Base-by-base conservation (phyloP, 306 rosid genomes). In the Prunus padus region DNA sequence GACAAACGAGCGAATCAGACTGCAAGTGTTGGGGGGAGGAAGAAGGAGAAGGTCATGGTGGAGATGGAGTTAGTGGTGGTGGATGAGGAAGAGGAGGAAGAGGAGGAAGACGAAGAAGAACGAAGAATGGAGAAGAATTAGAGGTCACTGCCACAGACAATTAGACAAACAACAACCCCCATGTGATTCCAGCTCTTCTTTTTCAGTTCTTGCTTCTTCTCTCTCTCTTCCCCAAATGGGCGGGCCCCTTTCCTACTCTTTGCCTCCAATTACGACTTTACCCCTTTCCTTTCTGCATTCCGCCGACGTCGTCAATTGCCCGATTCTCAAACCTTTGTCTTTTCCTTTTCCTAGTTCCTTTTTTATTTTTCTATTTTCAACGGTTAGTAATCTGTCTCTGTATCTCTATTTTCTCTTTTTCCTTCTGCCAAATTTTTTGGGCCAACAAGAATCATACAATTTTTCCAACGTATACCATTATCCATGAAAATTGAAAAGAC, bases 101-200 rank as follows among this genome's bases (percentile, higher is more conserved):
- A 60, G 44, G 79, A 71, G 12, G 72, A 22, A 15, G 67, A 55
- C 54, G 49, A 65, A 50, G 56, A 45, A 65, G 13, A 47, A 44
- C 4, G 22, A 3, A 9, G 30, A 33, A 55, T 26, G 45, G 46
- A 76, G 76, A 73, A 82, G 70, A 76, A 60, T 73, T 77, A 80
- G 83, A 81, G 87, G 88, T 40, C 86, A 84, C 84, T 78, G 86
- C 73, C 67, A 23, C 69, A 84, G 84, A 75, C 54, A 72, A 72
- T 72, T 72, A 22, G 89, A 88, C 82, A 74, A 66, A 84, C 83
- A 90, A 91, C 97, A 88, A 85, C 89, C 72, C 92, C 93, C 98
- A 94, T 90, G 97, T 92, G 98, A 89, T 85, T 90, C 88, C 95
- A 89, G 92, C 92, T 83, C 86, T 79, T 74, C 81, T 28, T 72